Conservation (phyloP, 257 asterid species). For the Solanum stenotomum region DNA sequence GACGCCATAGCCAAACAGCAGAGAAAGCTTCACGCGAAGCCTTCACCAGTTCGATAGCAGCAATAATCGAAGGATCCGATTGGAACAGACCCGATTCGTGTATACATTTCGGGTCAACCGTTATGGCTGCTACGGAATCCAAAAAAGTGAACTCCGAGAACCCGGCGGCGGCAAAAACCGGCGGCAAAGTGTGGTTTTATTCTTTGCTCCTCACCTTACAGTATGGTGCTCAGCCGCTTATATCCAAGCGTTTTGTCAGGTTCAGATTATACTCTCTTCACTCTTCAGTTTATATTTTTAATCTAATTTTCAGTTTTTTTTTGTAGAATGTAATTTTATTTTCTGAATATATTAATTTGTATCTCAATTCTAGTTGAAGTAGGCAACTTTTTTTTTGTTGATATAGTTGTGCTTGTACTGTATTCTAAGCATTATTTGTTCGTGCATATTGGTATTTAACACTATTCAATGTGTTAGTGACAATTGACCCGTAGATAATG, state of each 20-base stretch:
- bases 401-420: background rate
- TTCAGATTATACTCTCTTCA: background rate
- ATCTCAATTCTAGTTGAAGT: background rate
- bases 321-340: background rate
- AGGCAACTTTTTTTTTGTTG: background rate
- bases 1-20: background rate
- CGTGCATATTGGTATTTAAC: background rate
- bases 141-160: slow-evolving; percentile 10
- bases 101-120: slow-evolving; percentile 20
- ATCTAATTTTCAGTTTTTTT: background rate
- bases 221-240: slow-evolving; percentile 90
- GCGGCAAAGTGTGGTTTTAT: slow-evolving; percentile 57
- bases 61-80: background rate
- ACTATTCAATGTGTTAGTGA: background rate
- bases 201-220: slow-evolving; percentile 70
- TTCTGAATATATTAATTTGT: background rate
- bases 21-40: background rate
- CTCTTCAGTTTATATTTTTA: background rate
- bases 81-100: background rate
- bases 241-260: slow-evolving; percentile 85
- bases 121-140: slow-evolving; percentile 41
- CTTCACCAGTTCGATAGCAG: background rate
- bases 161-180: slow-evolving; percentile 15
- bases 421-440: background rate
- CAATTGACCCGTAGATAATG: background rate